phyloP scores from a whole-genome alignment of 306 rosid genomes.

The Lablab purpureus region DNA sequence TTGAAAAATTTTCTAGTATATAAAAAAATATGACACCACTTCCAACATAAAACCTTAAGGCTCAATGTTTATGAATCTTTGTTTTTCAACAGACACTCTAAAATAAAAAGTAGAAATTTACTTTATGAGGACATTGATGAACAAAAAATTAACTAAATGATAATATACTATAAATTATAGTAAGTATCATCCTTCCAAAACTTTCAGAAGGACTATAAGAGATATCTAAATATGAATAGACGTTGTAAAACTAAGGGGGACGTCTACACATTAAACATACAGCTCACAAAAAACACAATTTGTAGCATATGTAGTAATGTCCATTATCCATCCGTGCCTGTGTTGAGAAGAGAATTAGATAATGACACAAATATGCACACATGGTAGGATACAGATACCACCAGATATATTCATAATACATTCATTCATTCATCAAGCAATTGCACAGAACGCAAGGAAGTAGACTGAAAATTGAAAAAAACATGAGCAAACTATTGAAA shows the following conservation, averaged over 20 bases:
- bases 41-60: no score
- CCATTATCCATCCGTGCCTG: not conserved
- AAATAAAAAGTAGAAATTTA: not conserved
- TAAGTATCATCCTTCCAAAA: not conserved
- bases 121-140: not conserved
- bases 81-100: no score
- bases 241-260: constrained; percentile 1
- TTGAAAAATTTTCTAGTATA: no score
- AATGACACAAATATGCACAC: constrained; percentile 2
- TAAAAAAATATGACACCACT: no score
- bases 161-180: not conserved
- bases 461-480: constrained; percentile 24
- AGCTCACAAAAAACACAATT: not conserved
- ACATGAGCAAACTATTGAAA: constrained; percentile 25
- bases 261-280: not conserved
- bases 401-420: constrained; percentile 7
- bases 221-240: no score
- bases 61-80: no score
- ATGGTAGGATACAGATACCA: not conserved
- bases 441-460: not conserved
- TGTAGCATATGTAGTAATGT: constrained; percentile 5
- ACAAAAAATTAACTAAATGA: not conserved
- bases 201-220: no score
- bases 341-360: not conserved
- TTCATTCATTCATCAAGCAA: constrained; percentile 14